phyloP scores from a whole-genome alignment of 2,329 filamentous ascomycete genomes.

The Aspergillus neotritici region DNA sequence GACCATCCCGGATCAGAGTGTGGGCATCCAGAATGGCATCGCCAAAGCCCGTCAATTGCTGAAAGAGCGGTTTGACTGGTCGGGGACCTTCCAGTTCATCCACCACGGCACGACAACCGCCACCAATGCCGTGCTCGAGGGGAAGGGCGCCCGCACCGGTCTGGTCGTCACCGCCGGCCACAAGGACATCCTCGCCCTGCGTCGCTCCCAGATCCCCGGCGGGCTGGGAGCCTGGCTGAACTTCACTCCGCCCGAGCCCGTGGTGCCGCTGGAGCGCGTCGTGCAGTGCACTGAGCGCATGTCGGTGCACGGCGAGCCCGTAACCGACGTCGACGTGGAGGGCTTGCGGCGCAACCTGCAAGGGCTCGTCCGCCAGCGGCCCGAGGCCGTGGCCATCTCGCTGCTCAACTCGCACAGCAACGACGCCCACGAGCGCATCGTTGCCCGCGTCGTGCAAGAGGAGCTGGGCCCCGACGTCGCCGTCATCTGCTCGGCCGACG shows the following conservation, averaged over 20 bases:
- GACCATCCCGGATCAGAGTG: constrained; percentile 43
- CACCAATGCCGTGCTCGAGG: constrained; percentile 48
- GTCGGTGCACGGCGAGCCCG: constrained; percentile 39
- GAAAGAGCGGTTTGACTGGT: constrained; percentile 36
- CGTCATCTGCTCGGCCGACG: constrained; percentile 43
- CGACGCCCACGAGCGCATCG: constrained; percentile 37
- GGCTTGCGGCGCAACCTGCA: constrained; percentile 35
- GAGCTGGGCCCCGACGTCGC: constrained; percentile 41
- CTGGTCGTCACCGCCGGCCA: constrained; percentile 47
- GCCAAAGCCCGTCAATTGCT: constrained; percentile 37
- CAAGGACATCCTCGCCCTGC: constrained; percentile 45
- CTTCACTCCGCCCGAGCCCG: constrained; percentile 43
- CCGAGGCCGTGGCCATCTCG: constrained; percentile 44
- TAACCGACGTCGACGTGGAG: constrained; percentile 36
- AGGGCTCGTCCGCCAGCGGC: constrained; percentile 37
- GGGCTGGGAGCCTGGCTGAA: constrained; percentile 48
- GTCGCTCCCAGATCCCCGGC: constrained; percentile 48
- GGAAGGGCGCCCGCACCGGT: constrained; percentile 45
- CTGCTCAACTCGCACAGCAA: constrained; percentile 47
- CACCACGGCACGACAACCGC: constrained; percentile 48
- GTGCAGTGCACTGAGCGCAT: constrained; percentile 44
- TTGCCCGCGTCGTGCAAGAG: constrained; percentile 36
- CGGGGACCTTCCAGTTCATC: constrained; percentile 45
- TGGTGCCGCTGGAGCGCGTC: constrained; percentile 46
- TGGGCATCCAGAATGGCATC: constrained; percentile 45